Conservation (phyloP, 192 early-diverging fungal genomes). For the Coemansia sp. region DNA sequence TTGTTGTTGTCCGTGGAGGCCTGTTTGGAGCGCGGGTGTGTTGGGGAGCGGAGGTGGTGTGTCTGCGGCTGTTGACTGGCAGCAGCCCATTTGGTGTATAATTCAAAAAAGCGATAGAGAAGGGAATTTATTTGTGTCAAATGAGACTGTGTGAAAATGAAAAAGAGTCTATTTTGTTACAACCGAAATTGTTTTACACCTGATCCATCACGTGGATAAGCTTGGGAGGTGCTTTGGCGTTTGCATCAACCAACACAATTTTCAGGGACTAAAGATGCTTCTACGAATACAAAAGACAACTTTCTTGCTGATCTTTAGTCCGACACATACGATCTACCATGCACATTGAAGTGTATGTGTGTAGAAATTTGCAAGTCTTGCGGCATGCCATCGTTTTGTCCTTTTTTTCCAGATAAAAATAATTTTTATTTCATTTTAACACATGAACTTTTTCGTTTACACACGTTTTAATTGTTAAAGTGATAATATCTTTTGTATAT, state of each 20-base stretch:
- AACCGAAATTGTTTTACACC: neutral
- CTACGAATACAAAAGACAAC: too few species aligned
- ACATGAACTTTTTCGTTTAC: neutral
- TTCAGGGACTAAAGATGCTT: neutral
- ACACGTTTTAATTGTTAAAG: neutral
- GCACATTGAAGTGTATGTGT: too few species aligned
- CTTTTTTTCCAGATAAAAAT: too few species aligned
- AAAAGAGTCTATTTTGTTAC: neutral
- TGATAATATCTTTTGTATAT: too few species aligned
- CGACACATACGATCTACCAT: too few species aligned
- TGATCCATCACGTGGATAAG: neutral
- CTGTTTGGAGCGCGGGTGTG: too few species aligned
- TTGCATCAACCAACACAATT: neutral
- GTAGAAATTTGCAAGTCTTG: too few species aligned
- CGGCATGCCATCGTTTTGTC: too few species aligned
- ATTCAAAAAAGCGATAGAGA: neutral
- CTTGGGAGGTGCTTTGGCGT: neutral
- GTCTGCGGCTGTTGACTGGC: neutral
- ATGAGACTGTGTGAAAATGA: neutral
- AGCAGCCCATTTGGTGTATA: slow-evolving; percentile 1
- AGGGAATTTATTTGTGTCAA: neutral
- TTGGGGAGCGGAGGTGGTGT: neutral
- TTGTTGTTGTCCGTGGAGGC: too few species aligned
- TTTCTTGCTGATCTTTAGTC: too few species aligned
- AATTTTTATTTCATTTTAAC: too few species aligned